These are phyloP conservation scores for Petrea volubilis DNA, from an alignment of 257 asterid species.

Conservation along the genomic window DNA sequence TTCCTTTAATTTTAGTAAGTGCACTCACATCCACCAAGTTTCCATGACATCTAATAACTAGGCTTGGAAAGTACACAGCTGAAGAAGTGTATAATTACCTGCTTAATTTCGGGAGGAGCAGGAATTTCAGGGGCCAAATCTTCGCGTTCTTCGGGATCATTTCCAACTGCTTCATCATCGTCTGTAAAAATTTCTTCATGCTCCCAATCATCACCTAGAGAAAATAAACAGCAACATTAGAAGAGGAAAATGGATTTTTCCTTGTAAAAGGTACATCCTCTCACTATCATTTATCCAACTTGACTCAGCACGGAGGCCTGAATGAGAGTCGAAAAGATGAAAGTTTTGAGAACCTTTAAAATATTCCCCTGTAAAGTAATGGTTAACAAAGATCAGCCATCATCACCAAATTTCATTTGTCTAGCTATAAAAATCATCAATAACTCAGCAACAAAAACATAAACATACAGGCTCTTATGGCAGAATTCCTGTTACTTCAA, in stretches of 20 bases:
- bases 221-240: slow-evolving; percentile 1
- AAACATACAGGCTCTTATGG: background rate
- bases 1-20: background rate
- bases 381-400: background rate
- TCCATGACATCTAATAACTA: background rate
- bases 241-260: slow-evolving; percentile 2
- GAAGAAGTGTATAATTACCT: slow-evolving; percentile 45
- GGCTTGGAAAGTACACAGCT: background rate
- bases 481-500: background rate
- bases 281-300: background rate
- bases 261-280: background rate
- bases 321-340: background rate
- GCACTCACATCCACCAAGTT: background rate
- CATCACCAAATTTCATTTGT: background rate
- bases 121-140: slow-evolving; percentile 97
- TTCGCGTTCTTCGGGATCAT: slow-evolving; percentile 92
- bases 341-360: background rate
- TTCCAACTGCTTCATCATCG: slow-evolving; percentile 87
- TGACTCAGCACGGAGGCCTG: background rate
- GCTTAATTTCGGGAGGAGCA: slow-evolving; percentile 98
- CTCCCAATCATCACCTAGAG: slow-evolving; percentile 98
- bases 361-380: background rate
- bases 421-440: background rate
- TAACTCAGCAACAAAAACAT: background rate
- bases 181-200: slow-evolving; percentile 97